Evolutionary conservation across 2,329 filamentous ascomycete genomes (phyloP).

Genomic region (Dryadomyces quercus-mongolicae): DNA sequence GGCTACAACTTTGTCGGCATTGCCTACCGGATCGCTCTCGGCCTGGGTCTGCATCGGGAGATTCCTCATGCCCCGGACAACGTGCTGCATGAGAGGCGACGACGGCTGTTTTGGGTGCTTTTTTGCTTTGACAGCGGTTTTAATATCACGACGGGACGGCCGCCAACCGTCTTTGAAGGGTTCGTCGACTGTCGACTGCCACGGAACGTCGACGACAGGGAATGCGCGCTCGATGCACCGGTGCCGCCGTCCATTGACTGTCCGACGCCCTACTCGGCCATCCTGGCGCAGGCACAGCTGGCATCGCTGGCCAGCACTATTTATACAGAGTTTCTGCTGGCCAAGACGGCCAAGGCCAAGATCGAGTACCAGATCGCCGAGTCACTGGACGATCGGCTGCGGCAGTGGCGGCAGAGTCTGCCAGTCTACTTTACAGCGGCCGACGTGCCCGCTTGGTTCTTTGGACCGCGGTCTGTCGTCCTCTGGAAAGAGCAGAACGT

Average conservation of each 20-base stretch:
- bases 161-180: not conserved
- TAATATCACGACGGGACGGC: not conserved
- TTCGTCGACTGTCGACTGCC: not conserved
- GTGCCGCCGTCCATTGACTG: not conserved
- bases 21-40: not conserved
- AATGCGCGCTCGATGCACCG: not conserved
- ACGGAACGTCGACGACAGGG: not conserved
- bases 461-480: not conserved
- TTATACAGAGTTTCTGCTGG: not conserved
- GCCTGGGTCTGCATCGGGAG: not conserved
- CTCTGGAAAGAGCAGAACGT: not conserved
- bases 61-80: not conserved
- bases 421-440: not conserved
- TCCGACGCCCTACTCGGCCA: not conserved
- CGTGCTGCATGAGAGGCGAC: not conserved
- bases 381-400: not conserved
- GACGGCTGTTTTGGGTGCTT: not conserved
- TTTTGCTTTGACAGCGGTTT: not conserved
- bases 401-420: not conserved
- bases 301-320: not conserved
- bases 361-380: not conserved
- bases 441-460: not conserved
- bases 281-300: not conserved
- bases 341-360: not conserved
- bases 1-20: not conserved